Evolutionary conservation across 148 eudicot genomes (phyloP), one percentile per base, ranked within the genome.

Genomic region (Vaccinium macrocarpon): DNA sequence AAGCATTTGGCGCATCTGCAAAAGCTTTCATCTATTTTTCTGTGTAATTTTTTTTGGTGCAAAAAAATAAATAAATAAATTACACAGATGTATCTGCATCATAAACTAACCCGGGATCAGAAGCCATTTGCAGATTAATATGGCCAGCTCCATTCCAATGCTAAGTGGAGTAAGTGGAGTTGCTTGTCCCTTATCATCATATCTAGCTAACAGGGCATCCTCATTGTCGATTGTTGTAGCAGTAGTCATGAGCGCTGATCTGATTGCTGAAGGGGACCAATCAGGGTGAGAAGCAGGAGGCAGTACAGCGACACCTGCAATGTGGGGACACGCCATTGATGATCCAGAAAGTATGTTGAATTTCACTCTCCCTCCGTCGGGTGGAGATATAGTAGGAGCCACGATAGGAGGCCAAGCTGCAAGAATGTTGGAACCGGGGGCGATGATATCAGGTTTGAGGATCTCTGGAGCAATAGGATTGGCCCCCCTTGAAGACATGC

Each of bases 241-340:
- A 5, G 83, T 81, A 7, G 83, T 81, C 75, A 81, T 81, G 18
- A 81, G 42, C 6, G 59, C 83, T 1, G 83, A 81, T 66, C 75
- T 38, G 18, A 81, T 66, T 32, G 76, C 76, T 23, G 83, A 46
- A 16, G 75, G 83, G 6, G 74, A 62, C 74, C 83, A 81, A 49
- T 81, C 42, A 13, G 83, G 83, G 56, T 64, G 83, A 50, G 73
- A 56, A 23, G 74, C 83, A 6, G 75, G 83, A n/a, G 64, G 74
- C 83, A 81, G 51, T 4, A 75, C 75, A 61, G 57, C 57, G 0
- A 81, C 51, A 68, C 83, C 83, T 0, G 75, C 56, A 29, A 81
- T 62, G 15, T 82, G 84, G 2, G 84, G 79, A 11, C 64, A 50
- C 2, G 84, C 84, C 84, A 82, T 82, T 19, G 84, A 82, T 15